phyloP scores from a whole-genome alignment of 495 filamentous ascomycete genomes.

The Trichoderma gamsii region DNA sequence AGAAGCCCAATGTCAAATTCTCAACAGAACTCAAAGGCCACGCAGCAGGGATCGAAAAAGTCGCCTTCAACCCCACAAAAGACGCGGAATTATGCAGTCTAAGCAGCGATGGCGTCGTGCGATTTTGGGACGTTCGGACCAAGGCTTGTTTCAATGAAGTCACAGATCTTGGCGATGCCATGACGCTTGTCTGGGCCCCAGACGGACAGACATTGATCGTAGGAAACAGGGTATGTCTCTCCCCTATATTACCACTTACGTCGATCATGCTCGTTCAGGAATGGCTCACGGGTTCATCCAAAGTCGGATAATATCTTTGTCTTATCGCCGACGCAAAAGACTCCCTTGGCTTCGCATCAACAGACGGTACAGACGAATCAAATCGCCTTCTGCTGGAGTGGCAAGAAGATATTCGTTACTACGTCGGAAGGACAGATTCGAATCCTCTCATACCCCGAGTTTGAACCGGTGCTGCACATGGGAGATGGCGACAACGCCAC shows the following conservation, averaged over 20 bases:
- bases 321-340: slow-evolving; percentile 48
- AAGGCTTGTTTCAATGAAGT: slow-evolving; percentile 72
- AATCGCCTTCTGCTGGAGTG: slow-evolving; percentile 72
- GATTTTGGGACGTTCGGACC: slow-evolving; percentile 88
- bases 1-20: slow-evolving; percentile 70
- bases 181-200: slow-evolving; percentile 82
- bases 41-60: slow-evolving; percentile 68
- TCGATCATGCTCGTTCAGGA: background rate
- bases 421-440: slow-evolving; percentile 77
- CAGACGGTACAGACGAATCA: slow-evolving; percentile 76
- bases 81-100: slow-evolving; percentile 86
- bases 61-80: slow-evolving; percentile 82
- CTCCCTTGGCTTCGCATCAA: slow-evolving; percentile 54
- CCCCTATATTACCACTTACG: background rate
- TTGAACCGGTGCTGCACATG: slow-evolving; percentile 42
- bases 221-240: slow-evolving; percentile 65
- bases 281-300: background rate
- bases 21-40: slow-evolving; percentile 85
- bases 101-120: slow-evolving; percentile 75
- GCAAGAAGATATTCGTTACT: slow-evolving; percentile 68
- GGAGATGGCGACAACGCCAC: slow-evolving; percentile 33
- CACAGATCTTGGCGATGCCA: slow-evolving; percentile 74
- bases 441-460: slow-evolving; percentile 66
- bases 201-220: slow-evolving; percentile 76
- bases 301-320: slow-evolving; percentile 68